Evolutionary conservation across 2,329 filamentous ascomycete species (phyloP), one percentile per base, ranked within the genome.

Genomic region (Penicillium sp.): DNA sequence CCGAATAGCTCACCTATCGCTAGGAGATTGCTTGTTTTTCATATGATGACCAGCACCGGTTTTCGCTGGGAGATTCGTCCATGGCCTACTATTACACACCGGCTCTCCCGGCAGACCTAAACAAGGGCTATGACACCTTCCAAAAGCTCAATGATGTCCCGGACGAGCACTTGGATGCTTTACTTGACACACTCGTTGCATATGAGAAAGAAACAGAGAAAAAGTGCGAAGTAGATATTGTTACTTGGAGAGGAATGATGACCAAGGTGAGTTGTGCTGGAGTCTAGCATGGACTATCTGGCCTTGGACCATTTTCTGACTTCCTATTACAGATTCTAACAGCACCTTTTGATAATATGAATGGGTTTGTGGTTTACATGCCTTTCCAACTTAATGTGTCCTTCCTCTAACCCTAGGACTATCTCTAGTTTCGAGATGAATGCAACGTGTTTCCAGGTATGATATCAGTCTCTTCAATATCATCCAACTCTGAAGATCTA

Each of bases 161-260:
- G n/a, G 91, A 96, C 70, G 90, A 94, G 64, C 94, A 99, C 74
- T 78, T 99, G 3, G 89, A 95, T 67, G 88, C 88, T 57, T 78
- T 99, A 29, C 78, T 99, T 19, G 86, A 84, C 56, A 87, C 91
- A 1, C 84, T 99, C 42, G 79, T 85, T 45, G 81, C 82, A 26
- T 80, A 90, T 61, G 94, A 97, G 74, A 79, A 86, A 70, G 79
- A 85, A 61, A 84, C 81, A 0, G 82, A 83, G 2, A 80, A 83
- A 65, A 86, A 82, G 67, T 85, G 87, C 30, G 86, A 91, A 57
- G 87, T 88, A 2, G 85, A 96, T 64, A 71, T 97, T 42, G 81
- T 97, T 47, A 97, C 93, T 1, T 99, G 93, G 93, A 81, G 94
- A 66, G 94, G 94, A 35, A 97, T 97, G 91, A 92, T 99, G 87